These are phyloP conservation scores for Pneumocystis murina DNA, from an alignment of 1,139 yeast genomes.

Conservation along the genomic window DNA sequence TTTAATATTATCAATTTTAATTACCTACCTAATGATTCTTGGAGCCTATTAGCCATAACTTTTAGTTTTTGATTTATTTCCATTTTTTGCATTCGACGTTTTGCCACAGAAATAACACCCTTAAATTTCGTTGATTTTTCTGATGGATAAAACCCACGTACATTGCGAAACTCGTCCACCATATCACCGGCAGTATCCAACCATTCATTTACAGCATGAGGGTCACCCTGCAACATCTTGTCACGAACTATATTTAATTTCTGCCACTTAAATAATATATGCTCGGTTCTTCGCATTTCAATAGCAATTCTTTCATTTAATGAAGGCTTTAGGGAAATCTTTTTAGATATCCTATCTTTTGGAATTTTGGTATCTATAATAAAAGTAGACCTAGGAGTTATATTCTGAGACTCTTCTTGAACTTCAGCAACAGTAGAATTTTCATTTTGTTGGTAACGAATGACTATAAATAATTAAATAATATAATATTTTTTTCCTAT, in stretches of 20 bases:
- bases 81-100: constrained; percentile 45
- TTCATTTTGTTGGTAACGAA: constrained; percentile 10
- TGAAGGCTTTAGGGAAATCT: not conserved
- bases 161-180: constrained; percentile 65
- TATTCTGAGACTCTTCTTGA: constrained; percentile 11
- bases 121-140: constrained; percentile 56
- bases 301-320: constrained; percentile 1
- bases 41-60: constrained; percentile 17
- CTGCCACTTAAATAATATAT: constrained; percentile 3
- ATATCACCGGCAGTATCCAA: constrained; percentile 68
- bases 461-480: constrained; percentile 7
- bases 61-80: constrained; percentile 41
- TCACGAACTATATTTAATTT: constrained; percentile 48
- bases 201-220: constrained; percentile 63
- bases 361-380: constrained; percentile 3
- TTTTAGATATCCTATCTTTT: not conserved
- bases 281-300: constrained; percentile 9
- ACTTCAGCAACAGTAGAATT: constrained; percentile 9
- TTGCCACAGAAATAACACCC: constrained; percentile 40
- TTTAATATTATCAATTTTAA: constrained; percentile 25
- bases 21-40: constrained; percentile 12
- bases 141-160: constrained; percentile 60
- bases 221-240: constrained; percentile 39
- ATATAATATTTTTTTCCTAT: constrained; percentile 22
- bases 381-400: constrained; percentile 1